Base-by-base conservation (phyloP, 768 basidiomycete genomes). In the Phylloporus sp. region DNA sequence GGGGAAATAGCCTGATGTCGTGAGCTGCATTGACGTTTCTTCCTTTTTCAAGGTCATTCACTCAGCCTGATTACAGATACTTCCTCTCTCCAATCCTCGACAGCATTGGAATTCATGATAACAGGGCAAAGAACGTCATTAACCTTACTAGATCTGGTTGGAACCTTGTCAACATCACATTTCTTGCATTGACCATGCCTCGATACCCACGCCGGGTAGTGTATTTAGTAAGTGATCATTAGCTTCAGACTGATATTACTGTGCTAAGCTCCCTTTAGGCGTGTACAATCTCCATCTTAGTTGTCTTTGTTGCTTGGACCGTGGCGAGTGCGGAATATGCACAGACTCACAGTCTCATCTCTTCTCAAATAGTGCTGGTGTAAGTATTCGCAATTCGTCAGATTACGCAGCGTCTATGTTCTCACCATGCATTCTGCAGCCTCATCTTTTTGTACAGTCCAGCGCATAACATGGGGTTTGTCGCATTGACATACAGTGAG, bases 291-390 rank as follows among this genome's bases (percentile, higher is more conserved):
- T 57, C 59, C 15, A 12, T 61, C 38, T 35, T 58, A 2, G 12
- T 59, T 24, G 26, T 62, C 5, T 59, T 59, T 8, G 44, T 22
- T 32, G 43, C 48, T 5, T 62, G 60, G 61, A 63, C 60, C 2
- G 10, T 47, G 8, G 58, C 60, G 11, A 54, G 39, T 26, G 60
- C 50, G 6, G 45, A 59, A 13, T 57, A 57, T 23, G 24, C 50
- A 5, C 6, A 22, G 3, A 63, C 55, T 27, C 49, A 45, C 13
- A 54, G 48, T 36, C 1, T 34, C 16, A 9, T 45, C 4, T 50
- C 54, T 31, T 35, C 57, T 20, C 42, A 38, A 26, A 27, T 42
- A 11, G 61, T 53, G 6, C 29, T 63, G 9, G 34, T 10, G 58
- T 62, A 18, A 35, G 58, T 38, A 9, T 40, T 20, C 36, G n/a